phyloP scores from a whole-genome alignment of 306 rosid genomes.

The Dalbergia oliveri region DNA sequence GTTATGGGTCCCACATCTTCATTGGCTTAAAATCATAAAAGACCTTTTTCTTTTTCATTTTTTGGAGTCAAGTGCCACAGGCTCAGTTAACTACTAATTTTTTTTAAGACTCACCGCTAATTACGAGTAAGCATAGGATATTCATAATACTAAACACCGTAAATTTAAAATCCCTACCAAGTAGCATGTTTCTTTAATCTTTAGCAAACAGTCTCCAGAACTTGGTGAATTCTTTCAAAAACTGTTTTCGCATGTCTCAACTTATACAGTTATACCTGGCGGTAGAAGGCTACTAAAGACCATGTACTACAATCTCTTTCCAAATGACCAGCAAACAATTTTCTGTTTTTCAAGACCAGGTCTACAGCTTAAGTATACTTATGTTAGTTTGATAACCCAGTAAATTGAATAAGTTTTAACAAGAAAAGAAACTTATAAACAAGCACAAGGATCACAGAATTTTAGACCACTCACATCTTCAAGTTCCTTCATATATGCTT shows the following conservation, averaged over 20 bases:
- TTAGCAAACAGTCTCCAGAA: conserved; percentile 12
- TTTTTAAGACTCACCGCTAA: not conserved
- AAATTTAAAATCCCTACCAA: not conserved
- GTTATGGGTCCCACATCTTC: too few species aligned
- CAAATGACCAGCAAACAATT: not conserved
- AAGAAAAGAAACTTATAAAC: conserved; percentile 1
- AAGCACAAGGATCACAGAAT: conserved; percentile 27
- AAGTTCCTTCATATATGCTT: conserved; percentile 81
- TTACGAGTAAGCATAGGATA: not conserved
- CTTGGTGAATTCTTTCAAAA: conserved; percentile 11
- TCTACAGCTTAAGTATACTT: conserved; percentile 8
- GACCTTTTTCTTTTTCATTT: too few species aligned
- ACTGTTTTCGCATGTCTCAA: not conserved
- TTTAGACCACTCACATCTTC: conserved; percentile 74
- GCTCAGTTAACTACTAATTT: too few species aligned
- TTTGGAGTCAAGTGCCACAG: too few species aligned
- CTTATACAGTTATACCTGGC: not conserved
- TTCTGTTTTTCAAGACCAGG: conserved; percentile 15
- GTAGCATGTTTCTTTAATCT: not conserved
- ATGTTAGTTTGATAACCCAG: conserved; percentile 14
- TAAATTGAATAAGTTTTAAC: conserved; percentile 30
- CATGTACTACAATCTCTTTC: conserved; percentile 5
- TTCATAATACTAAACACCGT: not conserved
- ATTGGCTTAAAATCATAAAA: too few species aligned
- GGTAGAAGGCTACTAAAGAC: not conserved